Evolutionary conservation across 345 rosid genomes (phyloP), one percentile per base, ranked within the genome.

Genomic region (Clausena lansium): DNA sequence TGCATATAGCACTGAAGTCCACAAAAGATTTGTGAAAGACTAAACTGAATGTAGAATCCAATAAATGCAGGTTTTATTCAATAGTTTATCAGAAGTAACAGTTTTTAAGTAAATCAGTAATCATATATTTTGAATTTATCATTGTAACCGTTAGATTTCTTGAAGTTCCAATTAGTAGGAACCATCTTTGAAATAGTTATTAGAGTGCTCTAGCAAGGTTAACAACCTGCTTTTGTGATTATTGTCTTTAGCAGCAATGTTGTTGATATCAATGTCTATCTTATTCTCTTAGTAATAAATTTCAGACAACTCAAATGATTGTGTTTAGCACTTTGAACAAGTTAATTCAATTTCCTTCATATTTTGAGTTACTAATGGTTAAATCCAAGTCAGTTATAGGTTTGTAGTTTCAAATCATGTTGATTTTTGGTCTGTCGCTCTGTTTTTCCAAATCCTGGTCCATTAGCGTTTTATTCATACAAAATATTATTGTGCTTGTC

Each of bases 351-450:
- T 9, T 41, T 25, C n/a, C 58, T 24, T 60, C 1, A 30, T 59
- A 58, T 72, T 55, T 57, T 10, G 47, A 72, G 66, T 36, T 72
- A 24, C 20, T 36, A 33, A 7, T 35, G 65, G 33, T 57, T 73
- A 73, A 62, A 25, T 27, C 41, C 55, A 25, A 10, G 32, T 41
- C 15, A 30, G 7, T 63, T 28, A 2, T 47, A 6, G 60, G 45
- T 20, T 63, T 41, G 13, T 75, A 30, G 70, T 75, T 47, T 75
- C 45, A 62, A 47, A 62, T 50, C 28, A 47, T 47, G 70, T 30
- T n/a, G 57, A 14, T 41, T 25, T 61, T 74, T 28, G 69, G 68
- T 27, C 50, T 9, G 50, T 33, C 6, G 6, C 58, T 17, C 17
- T 27, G 11, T 50, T 27, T 47, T 20, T 28, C 59, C 73, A 19